Percentiles rank a stretch among this genome's conserved stretches.
phyloP scores from a whole-genome alignment of 2,329 filamentous ascomycete species.

The Penicillium polonicum region DNA sequence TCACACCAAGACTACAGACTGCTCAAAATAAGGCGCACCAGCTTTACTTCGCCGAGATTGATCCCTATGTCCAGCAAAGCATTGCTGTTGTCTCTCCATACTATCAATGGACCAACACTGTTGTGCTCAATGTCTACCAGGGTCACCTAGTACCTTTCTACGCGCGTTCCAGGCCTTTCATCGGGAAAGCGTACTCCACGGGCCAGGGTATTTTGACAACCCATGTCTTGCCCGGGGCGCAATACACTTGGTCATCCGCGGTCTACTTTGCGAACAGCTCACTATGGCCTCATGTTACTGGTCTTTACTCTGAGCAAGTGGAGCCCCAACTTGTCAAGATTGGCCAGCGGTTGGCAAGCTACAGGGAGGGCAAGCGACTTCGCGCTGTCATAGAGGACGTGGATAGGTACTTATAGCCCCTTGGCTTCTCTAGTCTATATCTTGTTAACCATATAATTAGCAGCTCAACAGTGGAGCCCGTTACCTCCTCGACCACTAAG shows the following conservation, averaged over 20 bases:
- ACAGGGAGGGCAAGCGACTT: conserved; percentile 60
- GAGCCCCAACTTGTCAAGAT: conserved; percentile 94
- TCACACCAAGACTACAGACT: conserved; percentile 71
- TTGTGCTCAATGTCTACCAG: conserved; percentile 21
- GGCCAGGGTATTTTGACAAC: conserved; percentile 66
- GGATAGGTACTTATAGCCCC: conserved; percentile 42
- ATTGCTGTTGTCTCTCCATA: conserved; percentile 65
- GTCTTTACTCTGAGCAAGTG: conserved; percentile 85
- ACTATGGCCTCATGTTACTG: conserved; percentile 76
- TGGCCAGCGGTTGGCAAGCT: conserved; percentile 75
- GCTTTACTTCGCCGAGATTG: conserved; percentile 69
- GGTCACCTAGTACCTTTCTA: conserved; percentile 73
- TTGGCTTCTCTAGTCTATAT: not conserved
- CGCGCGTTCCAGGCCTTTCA: conserved; percentile 70
- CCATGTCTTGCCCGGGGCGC: conserved; percentile 69
- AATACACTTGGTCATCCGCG: conserved; percentile 68
- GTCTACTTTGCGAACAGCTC: conserved; percentile 70
- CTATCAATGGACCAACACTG: conserved; percentile 70
- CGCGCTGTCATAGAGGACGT: conserved; percentile 58
- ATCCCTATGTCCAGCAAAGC: conserved; percentile 68
- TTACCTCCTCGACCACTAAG: conserved; percentile 23
- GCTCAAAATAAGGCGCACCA: conserved; percentile 60
- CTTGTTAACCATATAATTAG: conserved; percentile 14
- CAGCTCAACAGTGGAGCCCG: conserved; percentile 23
- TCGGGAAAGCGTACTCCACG: conserved; percentile 64